Evolutionary conservation across 2,329 filamentous ascomycete species (phyloP).

Genomic region (Fusarium setosum): DNA sequence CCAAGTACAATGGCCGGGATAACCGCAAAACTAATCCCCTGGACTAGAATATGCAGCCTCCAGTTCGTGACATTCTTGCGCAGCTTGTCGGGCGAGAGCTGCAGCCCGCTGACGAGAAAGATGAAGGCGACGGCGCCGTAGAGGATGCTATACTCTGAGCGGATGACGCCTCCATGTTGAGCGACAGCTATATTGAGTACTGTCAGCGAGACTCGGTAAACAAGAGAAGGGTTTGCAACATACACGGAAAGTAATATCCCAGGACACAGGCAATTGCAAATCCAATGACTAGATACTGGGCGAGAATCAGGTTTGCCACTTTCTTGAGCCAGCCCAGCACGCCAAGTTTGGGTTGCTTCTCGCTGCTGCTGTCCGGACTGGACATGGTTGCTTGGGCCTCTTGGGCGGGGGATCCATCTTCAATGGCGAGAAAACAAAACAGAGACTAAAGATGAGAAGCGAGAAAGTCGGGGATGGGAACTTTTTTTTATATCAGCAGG

Average conservation of each 20-base stretch:
- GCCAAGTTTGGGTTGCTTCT: conserved; percentile 14
- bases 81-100: conserved; percentile 72
- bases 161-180: conserved; percentile 60
- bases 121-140: conserved; percentile 77
- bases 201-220: conserved; percentile 11
- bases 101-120: conserved; percentile 78
- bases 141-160: conserved; percentile 69
- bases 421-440: neutral
- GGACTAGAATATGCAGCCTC: conserved; percentile 75
- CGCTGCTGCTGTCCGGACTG: conserved; percentile 16
- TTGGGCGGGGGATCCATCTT: conserved; percentile 7
- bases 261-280: conserved; percentile 66
- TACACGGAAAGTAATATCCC: conserved; percentile 57
- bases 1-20: conserved; percentile 72
- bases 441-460: neutral
- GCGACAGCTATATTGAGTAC: conserved; percentile 54
- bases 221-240: conserved; percentile 31
- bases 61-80: conserved; percentile 72
- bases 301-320: conserved; percentile 52
- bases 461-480: neutral
- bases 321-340: conserved; percentile 29
- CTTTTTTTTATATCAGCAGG: neutral
- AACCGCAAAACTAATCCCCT: conserved; percentile 74
- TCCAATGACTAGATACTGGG: conserved; percentile 74
- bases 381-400: conserved; percentile 20